These are phyloP conservation scores for Kurtzmaniella cleridarum DNA, from an alignment of 805 yeast species.

Conservation along the genomic window DNA sequence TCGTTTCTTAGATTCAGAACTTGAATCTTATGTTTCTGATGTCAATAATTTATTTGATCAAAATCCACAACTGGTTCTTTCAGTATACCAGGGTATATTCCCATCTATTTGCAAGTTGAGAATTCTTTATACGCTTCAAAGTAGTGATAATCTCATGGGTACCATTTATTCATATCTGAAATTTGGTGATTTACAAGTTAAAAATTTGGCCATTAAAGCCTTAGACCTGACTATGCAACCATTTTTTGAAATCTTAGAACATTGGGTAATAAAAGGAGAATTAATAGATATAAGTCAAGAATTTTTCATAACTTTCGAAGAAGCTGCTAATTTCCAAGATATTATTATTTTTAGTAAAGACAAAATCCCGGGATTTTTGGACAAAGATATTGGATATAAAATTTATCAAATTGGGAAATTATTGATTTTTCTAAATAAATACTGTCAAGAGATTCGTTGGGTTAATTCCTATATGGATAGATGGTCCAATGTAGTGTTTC, in stretches of 20 bases:
- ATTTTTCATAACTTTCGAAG: slow-evolving; percentile 50
- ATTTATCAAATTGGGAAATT: slow-evolving; percentile 70
- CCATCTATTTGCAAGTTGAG: slow-evolving; percentile 56
- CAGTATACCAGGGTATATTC: slow-evolving; percentile 37
- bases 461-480: slow-evolving; percentile 36
- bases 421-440: slow-evolving; percentile 53
- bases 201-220: slow-evolving; percentile 36
- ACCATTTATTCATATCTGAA: slow-evolving; percentile 47
- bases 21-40: slow-evolving; percentile 27
- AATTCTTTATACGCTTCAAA: slow-evolving; percentile 43
- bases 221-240: slow-evolving; percentile 48
- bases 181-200: slow-evolving; percentile 60
- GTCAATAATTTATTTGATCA: slow-evolving; percentile 30
- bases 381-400: slow-evolving; percentile 31
- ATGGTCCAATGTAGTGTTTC: slow-evolving; percentile 25
- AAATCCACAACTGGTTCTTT: slow-evolving; percentile 19
- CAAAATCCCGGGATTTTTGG: slow-evolving; percentile 32
- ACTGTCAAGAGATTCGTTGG: slow-evolving; percentile 70
- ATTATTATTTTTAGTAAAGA: slow-evolving; percentile 25
- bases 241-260: slow-evolving; percentile 51
- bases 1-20: slow-evolving; percentile 40
- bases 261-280: slow-evolving; percentile 71
- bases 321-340: slow-evolving; percentile 26
- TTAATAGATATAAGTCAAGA: slow-evolving; percentile 48
- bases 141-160: slow-evolving; percentile 22